Conservation (phyloP, 2,329 filamentous ascomycete genomes). For the Herpotrichia juniperi region DNA sequence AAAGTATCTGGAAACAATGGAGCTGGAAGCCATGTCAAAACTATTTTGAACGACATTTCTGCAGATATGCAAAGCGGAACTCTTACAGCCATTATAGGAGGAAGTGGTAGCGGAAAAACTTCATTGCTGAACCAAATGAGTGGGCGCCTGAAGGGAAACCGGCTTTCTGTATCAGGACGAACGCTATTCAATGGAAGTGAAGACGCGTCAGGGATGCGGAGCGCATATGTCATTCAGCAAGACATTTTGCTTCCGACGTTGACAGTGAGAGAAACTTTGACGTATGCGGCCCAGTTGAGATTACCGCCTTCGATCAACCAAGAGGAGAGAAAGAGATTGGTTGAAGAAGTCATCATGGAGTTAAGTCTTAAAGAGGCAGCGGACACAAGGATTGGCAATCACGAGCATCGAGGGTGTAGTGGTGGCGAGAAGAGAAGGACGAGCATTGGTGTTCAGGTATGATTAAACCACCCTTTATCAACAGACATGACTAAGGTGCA, state of each 20-base stretch:
- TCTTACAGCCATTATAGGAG: constrained; percentile 76
- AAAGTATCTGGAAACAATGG: constrained; percentile 16
- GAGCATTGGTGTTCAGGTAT: constrained; percentile 73
- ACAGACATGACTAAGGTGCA: constrained; percentile 1
- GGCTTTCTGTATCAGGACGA: constrained; percentile 58
- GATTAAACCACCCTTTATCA: neutral
- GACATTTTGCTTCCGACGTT: constrained; percentile 75
- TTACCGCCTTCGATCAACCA: constrained; percentile 67
- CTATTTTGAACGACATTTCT: constrained; percentile 67
- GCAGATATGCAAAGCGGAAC: constrained; percentile 69
- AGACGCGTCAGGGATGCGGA: constrained; percentile 58
- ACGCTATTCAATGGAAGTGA: constrained; percentile 66
- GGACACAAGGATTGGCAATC: constrained; percentile 74
- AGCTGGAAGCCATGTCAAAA: constrained; percentile 45
- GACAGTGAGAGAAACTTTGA: constrained; percentile 76
- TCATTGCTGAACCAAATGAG: constrained; percentile 70
- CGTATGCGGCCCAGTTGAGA: constrained; percentile 74
- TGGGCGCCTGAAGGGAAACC: constrained; percentile 67
- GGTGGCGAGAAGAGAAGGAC: constrained; percentile 79
- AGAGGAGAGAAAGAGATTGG: constrained; percentile 65
- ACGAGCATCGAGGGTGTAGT: constrained; percentile 75
- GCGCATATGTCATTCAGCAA: constrained; percentile 78
- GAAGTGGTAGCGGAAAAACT: constrained; percentile 72
- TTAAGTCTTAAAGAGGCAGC: constrained; percentile 79
- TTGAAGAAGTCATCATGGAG: constrained; percentile 79